phyloP scores from a whole-genome alignment of 768 basidiomycete species.

The Amanita muscaria region DNA sequence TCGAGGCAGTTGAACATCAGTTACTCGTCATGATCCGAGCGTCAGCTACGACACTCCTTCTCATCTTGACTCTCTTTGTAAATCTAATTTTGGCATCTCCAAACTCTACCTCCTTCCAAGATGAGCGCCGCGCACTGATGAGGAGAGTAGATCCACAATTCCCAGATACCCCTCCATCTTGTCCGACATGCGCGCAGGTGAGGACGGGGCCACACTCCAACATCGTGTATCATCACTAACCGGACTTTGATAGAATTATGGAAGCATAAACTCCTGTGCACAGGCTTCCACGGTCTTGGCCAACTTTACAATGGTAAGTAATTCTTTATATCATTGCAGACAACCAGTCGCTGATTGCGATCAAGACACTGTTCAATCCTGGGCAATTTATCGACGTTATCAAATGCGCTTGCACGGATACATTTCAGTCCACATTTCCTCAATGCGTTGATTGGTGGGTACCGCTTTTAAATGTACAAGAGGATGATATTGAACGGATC shows the following conservation, averaged over 20 bases:
- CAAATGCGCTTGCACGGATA: constrained; percentile 50
- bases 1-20: no score
- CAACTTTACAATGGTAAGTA: constrained; percentile 43
- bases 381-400: constrained; percentile 54
- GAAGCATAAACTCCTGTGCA: constrained; percentile 47
- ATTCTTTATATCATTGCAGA: background rate
- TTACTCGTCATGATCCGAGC: no score
- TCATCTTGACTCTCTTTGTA: background rate
- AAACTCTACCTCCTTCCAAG: background rate
- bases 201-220: constrained; percentile 7
- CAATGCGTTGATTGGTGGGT: constrained; percentile 62
- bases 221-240: background rate
- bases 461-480: background rate
- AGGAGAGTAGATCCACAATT: constrained; percentile 26
- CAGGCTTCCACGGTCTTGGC: constrained; percentile 48
- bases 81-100: background rate
- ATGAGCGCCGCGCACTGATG: background rate
- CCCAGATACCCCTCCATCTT: constrained; percentile 46
- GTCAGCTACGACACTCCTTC: background rate
- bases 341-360: background rate
- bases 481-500: constrained; percentile 33
- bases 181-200: constrained; percentile 46
- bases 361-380: constrained; percentile 55
- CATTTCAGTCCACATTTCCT: constrained; percentile 39
- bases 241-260: constrained; percentile 30